These are phyloP conservation scores for Sistotremastrum suecicum DNA, from an alignment of 768 basidiomycete species.

Conservation along the genomic window DNA sequence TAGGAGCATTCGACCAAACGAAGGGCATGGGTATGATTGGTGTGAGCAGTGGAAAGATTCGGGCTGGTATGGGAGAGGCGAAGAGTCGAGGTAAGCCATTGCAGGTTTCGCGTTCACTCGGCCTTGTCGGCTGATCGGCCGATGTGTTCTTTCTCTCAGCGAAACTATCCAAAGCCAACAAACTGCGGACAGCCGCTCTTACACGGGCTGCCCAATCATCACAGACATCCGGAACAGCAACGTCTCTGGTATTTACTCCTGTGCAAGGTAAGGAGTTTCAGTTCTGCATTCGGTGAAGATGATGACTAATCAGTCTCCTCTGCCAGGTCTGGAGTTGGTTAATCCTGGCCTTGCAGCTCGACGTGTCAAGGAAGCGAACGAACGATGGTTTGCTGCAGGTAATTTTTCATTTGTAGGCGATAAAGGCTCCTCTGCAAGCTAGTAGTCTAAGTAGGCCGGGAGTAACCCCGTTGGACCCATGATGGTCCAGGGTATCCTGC, in stretches of 20 bases:
- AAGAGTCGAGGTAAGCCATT: constrained; percentile 69
- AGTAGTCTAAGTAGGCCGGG: too few relatives aligned
- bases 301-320: constrained; percentile 6
- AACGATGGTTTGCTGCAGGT: constrained; percentile 87
- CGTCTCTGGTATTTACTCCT: constrained; percentile 87
- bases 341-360: constrained; percentile 80
- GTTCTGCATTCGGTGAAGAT: not conserved
- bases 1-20: constrained; percentile 94
- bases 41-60: constrained; percentile 70
- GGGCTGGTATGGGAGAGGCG: constrained; percentile 75
- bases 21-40: constrained; percentile 98
- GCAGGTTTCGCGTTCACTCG: not conserved
- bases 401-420: constrained; percentile 68
- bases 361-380: constrained; percentile 90
- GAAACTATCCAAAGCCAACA: constrained; percentile 91
- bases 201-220: constrained; percentile 50
- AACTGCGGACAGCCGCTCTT: constrained; percentile 75
- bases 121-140: not conserved
- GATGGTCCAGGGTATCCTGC: too few relatives aligned
- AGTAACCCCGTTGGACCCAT: too few relatives aligned
- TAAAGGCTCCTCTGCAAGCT: too few relatives aligned
- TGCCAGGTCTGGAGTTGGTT: constrained; percentile 79
- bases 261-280: constrained; percentile 57
- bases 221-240: constrained; percentile 70
- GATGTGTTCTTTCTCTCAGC: constrained; percentile 32